Evolutionary conservation across 352 stramenopile species (phyloP), one percentile per base, ranked within the genome.

Genomic region (Phytophthora sojae): DNA sequence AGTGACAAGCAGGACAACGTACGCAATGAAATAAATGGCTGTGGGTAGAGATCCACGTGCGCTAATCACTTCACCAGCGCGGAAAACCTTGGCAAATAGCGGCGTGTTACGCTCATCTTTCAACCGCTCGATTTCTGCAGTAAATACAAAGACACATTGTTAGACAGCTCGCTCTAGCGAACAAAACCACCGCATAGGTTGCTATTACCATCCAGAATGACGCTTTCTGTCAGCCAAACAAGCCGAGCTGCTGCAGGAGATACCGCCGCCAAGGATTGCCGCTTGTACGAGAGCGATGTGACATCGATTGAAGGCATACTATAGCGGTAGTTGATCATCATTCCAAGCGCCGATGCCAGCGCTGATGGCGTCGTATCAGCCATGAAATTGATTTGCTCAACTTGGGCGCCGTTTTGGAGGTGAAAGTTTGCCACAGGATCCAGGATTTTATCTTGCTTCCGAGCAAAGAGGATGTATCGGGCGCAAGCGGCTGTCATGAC

Each of bases 261-360:
- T 17, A 90, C 71, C 1, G 89, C 89, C 1, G 79, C 89, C 6
- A 88, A 70, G 14, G 85, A 91, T 54, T 91, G 80, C 15, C 85
- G 81, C 51, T 93, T 93, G 79, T 96, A 96, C 30, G 86, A 94
- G 7, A 90, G 78, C 3, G 87, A 95, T 12, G 89, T 94, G 5
- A 81, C 71, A 29, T 93, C 81, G 54, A 93, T 87, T 30, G 83
- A 91, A 5, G 77, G 92, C 85, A 96, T 94, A 61, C 84, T 91
- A 61, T 96, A 96, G 51, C 89, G 86, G 61, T 96, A 96, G 69
- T 96, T 96, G 75, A 96, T 91, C 89, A 96, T 96, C 70, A 93
- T 88, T 7, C 83, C 85, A 6, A 90, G 78, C 21, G 85, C 80
- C 7, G 58, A 79, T 15, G 61, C 58, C 35, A 93, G 62, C 9